These are phyloP conservation scores for Neurospora sp. DNA, from an alignment of 495 filamentous ascomycete species.

Conservation along the genomic window DNA sequence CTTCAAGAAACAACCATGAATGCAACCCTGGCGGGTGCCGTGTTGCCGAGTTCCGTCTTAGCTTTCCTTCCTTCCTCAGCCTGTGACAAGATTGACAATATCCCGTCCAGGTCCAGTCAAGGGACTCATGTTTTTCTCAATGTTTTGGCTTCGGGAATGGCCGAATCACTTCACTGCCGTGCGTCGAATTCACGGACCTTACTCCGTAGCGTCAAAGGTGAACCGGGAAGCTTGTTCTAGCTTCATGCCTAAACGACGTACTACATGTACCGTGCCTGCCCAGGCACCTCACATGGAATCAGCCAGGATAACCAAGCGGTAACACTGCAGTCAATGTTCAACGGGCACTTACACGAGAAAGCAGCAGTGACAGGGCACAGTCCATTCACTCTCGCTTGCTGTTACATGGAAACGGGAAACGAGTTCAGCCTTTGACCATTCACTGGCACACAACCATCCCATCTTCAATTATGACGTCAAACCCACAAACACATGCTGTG, in stretches of 20 bases:
- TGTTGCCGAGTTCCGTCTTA: background rate
- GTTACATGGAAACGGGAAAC: background rate
- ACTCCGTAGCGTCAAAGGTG: background rate
- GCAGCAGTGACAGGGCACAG: background rate
- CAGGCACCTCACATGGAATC: background rate
- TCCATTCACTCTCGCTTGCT: background rate
- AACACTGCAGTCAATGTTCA: background rate
- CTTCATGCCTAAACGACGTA: background rate
- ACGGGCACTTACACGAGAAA: background rate
- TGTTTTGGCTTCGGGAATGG: background rate
- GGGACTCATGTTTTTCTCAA: background rate
- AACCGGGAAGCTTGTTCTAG: background rate
- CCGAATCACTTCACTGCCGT: background rate
- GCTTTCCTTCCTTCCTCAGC: background rate
- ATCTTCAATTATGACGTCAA: background rate
- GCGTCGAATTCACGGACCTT: background rate
- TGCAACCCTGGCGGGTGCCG: background rate
- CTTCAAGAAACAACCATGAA: background rate
- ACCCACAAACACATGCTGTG: background rate
- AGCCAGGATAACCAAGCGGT: background rate
- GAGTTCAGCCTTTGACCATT: background rate
- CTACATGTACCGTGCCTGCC: background rate
- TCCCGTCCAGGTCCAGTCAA: background rate
- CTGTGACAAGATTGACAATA: background rate
- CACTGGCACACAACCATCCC: background rate